These are phyloP conservation scores for Rhodomyrtus tomentosa DNA, from an alignment of 345 rosid genomes.

Conservation along the genomic window DNA sequence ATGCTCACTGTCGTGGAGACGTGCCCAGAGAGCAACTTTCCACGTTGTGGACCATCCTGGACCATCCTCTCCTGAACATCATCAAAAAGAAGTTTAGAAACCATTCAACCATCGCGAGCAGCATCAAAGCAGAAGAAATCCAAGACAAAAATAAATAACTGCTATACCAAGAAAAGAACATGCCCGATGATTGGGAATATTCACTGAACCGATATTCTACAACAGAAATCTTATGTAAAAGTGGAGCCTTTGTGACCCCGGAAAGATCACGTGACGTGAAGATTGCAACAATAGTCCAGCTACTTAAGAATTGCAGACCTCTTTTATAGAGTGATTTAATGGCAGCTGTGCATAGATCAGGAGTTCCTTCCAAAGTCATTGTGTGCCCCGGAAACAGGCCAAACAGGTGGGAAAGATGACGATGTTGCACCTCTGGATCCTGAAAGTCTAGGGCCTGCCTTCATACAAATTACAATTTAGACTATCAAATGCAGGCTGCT, in stretches of 20 bases:
- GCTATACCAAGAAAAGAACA: neutral
- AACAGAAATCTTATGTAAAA: neutral
- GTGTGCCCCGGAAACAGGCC: slow-evolving; percentile 92
- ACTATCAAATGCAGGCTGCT: neutral
- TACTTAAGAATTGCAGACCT: slow-evolving; percentile 31
- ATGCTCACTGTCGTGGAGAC: slow-evolving; percentile 54
- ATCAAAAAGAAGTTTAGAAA: neutral
- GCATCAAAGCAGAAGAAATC: neutral
- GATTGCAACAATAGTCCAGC: neutral
- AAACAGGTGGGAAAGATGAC: slow-evolving; percentile 87
- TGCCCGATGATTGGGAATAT: neutral
- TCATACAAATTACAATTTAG: neutral
- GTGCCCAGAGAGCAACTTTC: slow-evolving; percentile 91
- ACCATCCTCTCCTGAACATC: slow-evolving; percentile 70
- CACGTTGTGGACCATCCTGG: slow-evolving; percentile 95
- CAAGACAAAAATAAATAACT: neutral
- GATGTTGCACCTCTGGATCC: slow-evolving; percentile 74
- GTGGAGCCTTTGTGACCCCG: neutral
- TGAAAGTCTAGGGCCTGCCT: slow-evolving; percentile 63
- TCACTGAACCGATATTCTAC: neutral
- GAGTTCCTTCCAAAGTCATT: slow-evolving; percentile 48
- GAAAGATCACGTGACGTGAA: neutral
- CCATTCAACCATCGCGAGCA: neutral
- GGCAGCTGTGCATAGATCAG: slow-evolving; percentile 76
- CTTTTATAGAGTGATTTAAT: slow-evolving; percentile 53